Conservation (phyloP, 2,329 filamentous ascomycete genomes). For the Samsoniella hepiali region DNA sequence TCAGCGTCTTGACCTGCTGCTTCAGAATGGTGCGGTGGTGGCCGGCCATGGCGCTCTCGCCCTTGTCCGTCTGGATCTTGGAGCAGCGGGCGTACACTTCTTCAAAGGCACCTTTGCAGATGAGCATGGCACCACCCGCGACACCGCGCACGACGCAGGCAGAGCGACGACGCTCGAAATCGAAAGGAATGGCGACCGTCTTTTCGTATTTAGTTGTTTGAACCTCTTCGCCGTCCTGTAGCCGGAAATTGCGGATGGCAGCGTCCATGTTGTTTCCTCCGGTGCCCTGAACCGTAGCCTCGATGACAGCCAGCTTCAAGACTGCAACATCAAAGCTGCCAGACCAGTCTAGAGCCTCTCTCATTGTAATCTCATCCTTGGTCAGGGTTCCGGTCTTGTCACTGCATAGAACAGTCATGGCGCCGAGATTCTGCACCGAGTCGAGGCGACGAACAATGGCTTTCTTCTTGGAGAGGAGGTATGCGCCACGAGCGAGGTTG, state of each 20-base stretch:
- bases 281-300: constrained; percentile 26
- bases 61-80: constrained; percentile 20
- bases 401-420: constrained; percentile 31
- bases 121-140: constrained; percentile 27
- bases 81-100: constrained; percentile 27
- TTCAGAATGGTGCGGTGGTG: constrained; percentile 20
- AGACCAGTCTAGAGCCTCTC: constrained; percentile 24
- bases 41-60: constrained; percentile 22
- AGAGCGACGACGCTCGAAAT: constrained; percentile 28
- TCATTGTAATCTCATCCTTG: constrained; percentile 29
- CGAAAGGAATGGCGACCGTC: constrained; percentile 26
- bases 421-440: constrained; percentile 30
- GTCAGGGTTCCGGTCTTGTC: constrained; percentile 32
- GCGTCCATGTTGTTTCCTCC: constrained; percentile 30
- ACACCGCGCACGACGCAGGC: constrained; percentile 25
- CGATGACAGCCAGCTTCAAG: constrained; percentile 28
- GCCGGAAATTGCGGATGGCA: constrained; percentile 24
- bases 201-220: constrained; percentile 25
- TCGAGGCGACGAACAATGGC: constrained; percentile 35
- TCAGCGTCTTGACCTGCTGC: constrained; percentile 22
- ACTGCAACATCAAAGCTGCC: constrained; percentile 23
- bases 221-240: constrained; percentile 20
- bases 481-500: constrained; percentile 29
- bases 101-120: constrained; percentile 31
- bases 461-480: constrained; percentile 32